Conservation (phyloP, 2,329 filamentous ascomycete species). For the Raffaelea deltoideospora region DNA sequence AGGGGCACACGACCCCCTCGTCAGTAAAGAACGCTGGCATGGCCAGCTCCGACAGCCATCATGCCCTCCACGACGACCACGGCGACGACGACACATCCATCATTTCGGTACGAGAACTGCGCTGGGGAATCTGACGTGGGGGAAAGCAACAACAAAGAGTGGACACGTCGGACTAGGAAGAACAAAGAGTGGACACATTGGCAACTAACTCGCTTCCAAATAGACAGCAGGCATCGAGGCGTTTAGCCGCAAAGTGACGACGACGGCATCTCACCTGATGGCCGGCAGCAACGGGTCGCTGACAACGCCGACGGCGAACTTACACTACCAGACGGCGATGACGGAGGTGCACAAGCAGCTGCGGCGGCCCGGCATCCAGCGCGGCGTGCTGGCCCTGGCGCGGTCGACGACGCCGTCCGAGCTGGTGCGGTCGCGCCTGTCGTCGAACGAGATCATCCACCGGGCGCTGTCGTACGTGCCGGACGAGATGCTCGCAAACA, state of each 20-base stretch:
- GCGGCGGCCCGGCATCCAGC: slow-evolving; percentile 67
- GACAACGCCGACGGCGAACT: slow-evolving; percentile 35
- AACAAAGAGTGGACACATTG: background rate
- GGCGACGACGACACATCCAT: slow-evolving; percentile 33
- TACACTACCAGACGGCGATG: slow-evolving; percentile 77
- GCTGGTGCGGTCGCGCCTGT: slow-evolving; percentile 81
- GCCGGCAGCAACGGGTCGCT: no score
- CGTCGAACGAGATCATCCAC: slow-evolving; percentile 82
- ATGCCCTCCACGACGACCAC: slow-evolving; percentile 30
- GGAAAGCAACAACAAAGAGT: background rate
- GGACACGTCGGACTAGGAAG: background rate
- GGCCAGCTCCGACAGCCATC: slow-evolving; percentile 21
- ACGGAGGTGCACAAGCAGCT: slow-evolving; percentile 81
- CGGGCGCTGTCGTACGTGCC: slow-evolving; percentile 77
- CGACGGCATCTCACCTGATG: slow-evolving; percentile 83
- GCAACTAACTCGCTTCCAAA: background rate
- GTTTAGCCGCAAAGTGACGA: slow-evolving; percentile 87
- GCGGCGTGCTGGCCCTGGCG: slow-evolving; percentile 80
- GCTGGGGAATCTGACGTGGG: background rate
- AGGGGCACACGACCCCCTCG: no score
- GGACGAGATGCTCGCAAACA: slow-evolving; percentile 78
- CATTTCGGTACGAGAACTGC: slow-evolving; percentile 16
- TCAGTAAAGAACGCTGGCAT: no score
- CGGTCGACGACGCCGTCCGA: slow-evolving; percentile 89
- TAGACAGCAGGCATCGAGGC: slow-evolving; percentile 81